These are phyloP conservation scores for Talaromyces wortmannii DNA, from an alignment of 495 filamentous ascomycete genomes.

Conservation along the genomic window DNA sequence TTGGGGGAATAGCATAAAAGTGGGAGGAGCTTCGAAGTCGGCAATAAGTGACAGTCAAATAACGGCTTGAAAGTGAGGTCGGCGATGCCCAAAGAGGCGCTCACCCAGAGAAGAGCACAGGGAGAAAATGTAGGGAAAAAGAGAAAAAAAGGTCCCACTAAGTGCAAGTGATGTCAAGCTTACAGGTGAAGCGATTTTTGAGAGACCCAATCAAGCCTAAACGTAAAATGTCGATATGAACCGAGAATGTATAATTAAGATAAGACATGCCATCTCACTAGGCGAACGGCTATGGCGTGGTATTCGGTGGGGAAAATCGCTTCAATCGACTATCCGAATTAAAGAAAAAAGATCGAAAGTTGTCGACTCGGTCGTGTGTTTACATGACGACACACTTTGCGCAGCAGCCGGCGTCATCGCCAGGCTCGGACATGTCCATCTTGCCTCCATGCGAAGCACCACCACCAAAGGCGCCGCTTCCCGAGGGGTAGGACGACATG, in stretches of 20 bases:
- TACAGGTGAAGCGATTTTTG: too few species aligned
- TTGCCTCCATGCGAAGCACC: constrained; percentile 57
- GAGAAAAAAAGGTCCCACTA: not conserved
- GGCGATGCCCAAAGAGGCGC: too few species aligned
- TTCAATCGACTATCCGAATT: not conserved
- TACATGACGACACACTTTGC: constrained; percentile 87
- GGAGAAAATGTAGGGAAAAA: not conserved
- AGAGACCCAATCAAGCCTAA: not conserved
- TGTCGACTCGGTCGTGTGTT: constrained; percentile 19
- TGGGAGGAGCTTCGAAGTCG: not conserved
- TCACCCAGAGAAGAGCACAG: not conserved
- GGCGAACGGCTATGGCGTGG: not conserved
- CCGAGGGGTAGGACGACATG: constrained; percentile 76
- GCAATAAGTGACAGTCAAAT: not conserved
- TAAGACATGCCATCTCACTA: not conserved
- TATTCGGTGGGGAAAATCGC: not conserved
- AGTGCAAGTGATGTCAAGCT: too few species aligned
- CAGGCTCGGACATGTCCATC: constrained; percentile 70
- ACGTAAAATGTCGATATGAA: not conserved
- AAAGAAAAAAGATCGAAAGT: not conserved
- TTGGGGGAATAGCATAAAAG: not conserved
- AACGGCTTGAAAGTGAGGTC: not conserved
- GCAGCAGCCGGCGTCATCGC: constrained; percentile 74
- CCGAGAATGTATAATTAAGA: not conserved
- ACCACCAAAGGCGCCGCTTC: constrained; percentile 51